phyloP scores from a whole-genome alignment of 371 early-diverging fungal species.

The Blakeslea trispora region DNA sequence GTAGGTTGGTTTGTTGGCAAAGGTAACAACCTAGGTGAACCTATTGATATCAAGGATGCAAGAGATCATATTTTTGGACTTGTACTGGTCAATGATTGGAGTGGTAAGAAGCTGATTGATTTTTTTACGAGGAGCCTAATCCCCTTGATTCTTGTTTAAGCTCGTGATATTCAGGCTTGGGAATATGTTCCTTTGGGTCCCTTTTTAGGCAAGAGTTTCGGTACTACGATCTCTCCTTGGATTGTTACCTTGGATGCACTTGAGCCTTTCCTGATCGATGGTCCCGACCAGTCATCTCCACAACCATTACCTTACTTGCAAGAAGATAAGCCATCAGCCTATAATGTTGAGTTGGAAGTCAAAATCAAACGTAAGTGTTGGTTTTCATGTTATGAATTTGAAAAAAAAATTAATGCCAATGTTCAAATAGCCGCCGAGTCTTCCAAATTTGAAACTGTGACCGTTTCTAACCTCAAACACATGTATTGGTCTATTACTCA shows the following conservation, averaged over 20 bases:
- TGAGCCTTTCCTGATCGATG: slow-evolving; percentile 84
- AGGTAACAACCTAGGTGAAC: slow-evolving; percentile 85
- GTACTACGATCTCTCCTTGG: slow-evolving; percentile 97
- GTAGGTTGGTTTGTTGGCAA: slow-evolving; percentile 94
- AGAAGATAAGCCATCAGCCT: slow-evolving; percentile 63
- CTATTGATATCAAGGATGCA: slow-evolving; percentile 76
- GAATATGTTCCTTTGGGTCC: slow-evolving; percentile 98
- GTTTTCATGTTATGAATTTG: too few species aligned
- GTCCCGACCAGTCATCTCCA: slow-evolving; percentile 78
- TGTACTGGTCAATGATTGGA: slow-evolving; percentile 98
- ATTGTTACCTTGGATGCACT: slow-evolving; percentile 96
- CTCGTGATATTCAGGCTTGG: slow-evolving; percentile 90
- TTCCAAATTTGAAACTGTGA: slow-evolving; percentile 58
- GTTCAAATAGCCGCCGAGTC: slow-evolving; percentile 56
- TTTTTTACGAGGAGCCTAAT: too few species aligned
- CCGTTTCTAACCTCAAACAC: slow-evolving; percentile 89
- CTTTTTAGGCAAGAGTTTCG: slow-evolving; percentile 98
- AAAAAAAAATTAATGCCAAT: too few species aligned
- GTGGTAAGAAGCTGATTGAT: slow-evolving; percentile 48
- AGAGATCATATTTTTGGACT: slow-evolving; percentile 94
- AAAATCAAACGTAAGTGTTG: slow-evolving; percentile 76
- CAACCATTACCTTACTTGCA: slow-evolving; percentile 80
- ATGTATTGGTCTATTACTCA: slow-evolving; percentile 98
- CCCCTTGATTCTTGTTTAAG: slow-evolving; percentile 34
- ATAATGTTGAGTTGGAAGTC: slow-evolving; percentile 82